phyloP scores from a whole-genome alignment of 768 basidiomycete species.

The Nidularia pulvinata region DNA sequence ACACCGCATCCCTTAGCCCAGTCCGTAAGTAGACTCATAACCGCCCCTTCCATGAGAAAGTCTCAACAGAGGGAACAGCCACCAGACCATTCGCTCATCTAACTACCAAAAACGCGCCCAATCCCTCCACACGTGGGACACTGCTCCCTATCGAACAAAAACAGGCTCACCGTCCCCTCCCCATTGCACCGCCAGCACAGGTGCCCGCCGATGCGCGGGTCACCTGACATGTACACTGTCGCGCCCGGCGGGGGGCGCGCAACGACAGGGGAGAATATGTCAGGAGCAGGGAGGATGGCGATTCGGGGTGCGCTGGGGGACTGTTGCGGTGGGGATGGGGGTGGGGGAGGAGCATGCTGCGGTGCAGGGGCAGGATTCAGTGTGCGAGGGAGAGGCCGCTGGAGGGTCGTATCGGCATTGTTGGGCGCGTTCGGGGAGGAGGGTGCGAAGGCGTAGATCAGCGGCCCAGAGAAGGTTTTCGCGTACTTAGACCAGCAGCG shows the following conservation, averaged over 20 bases:
- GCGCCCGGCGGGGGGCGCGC: constrained; percentile 29
- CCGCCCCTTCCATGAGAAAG: too few species aligned
- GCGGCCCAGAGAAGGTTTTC: constrained; percentile 58
- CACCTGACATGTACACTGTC: constrained; percentile 58
- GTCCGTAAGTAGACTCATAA: too few species aligned
- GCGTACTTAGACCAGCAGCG: constrained; percentile 77
- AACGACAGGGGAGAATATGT: constrained; percentile 1
- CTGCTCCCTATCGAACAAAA: constrained; percentile 50
- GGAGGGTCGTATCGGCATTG: constrained; percentile 5
- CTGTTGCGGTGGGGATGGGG: constrained; percentile 4
- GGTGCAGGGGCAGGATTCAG: neutral
- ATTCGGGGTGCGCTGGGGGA: constrained; percentile 5
- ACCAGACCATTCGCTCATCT: too few species aligned
- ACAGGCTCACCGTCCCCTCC: constrained; percentile 44
- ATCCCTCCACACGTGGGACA: constrained; percentile 66
- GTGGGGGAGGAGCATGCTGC: constrained; percentile 3
- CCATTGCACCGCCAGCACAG: constrained; percentile 71
- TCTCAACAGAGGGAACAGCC: too few species aligned
- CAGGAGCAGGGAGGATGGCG: constrained; percentile 5
- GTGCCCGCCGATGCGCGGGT: constrained; percentile 67
- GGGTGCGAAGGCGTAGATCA: constrained; percentile 43
- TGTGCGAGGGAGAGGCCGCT: constrained; percentile 12
- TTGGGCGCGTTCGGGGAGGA: constrained; percentile 6
- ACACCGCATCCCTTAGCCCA: too few species aligned
- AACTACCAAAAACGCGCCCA: constrained; percentile 35